These are phyloP conservation scores for Citrullus colocynthis DNA, from an alignment of 306 rosid genomes.

Conservation along the genomic window DNA sequence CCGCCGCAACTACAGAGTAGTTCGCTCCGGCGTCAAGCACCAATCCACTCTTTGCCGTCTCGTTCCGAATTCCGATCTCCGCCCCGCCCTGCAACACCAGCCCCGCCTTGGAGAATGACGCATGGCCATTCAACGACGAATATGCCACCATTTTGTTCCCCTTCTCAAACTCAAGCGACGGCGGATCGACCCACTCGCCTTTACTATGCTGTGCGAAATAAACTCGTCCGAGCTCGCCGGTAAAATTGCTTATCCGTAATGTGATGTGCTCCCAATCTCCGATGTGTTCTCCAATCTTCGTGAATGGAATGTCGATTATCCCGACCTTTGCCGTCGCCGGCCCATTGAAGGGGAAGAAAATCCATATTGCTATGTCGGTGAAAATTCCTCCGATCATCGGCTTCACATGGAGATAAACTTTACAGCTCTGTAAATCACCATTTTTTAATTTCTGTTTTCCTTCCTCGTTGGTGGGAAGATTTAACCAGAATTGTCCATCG, in stretches of 20 bases:
- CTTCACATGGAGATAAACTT: conserved; percentile 44
- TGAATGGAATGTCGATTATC: conserved; percentile 25
- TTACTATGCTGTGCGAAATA: conserved; percentile 58
- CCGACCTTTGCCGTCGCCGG: conserved; percentile 45
- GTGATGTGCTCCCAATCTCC: conserved; percentile 89
- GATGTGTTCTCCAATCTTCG: conserved; percentile 51
- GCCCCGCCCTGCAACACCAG: conserved; percentile 47
- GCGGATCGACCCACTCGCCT: conserved; percentile 54
- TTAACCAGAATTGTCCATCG: conserved; percentile 51
- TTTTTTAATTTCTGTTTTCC: conserved; percentile 30
- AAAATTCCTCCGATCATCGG: conserved; percentile 62
- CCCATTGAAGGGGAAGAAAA: conserved; percentile 75
- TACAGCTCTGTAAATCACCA: conserved; percentile 34
- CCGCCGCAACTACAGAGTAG: conserved; percentile 29
- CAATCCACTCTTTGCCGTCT: conserved; percentile 33
- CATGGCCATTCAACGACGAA: conserved; percentile 58
- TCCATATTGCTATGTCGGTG: conserved; percentile 59
- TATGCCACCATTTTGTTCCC: conserved; percentile 38
- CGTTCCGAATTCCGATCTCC: conserved; percentile 49
- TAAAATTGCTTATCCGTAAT: conserved; percentile 58
- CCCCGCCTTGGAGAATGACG: conserved; percentile 49
- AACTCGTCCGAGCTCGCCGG: conserved; percentile 35
- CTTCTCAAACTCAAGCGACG: conserved; percentile 33
- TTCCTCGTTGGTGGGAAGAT: conserved; percentile 34
- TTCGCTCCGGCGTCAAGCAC: conserved; percentile 30